Percentiles rank a stretch among this genome's conserved stretches.
Evolutionary conservation across 164 flowering plant species (phyloP).

Genomic region (Umbilicus rupestris): DNA sequence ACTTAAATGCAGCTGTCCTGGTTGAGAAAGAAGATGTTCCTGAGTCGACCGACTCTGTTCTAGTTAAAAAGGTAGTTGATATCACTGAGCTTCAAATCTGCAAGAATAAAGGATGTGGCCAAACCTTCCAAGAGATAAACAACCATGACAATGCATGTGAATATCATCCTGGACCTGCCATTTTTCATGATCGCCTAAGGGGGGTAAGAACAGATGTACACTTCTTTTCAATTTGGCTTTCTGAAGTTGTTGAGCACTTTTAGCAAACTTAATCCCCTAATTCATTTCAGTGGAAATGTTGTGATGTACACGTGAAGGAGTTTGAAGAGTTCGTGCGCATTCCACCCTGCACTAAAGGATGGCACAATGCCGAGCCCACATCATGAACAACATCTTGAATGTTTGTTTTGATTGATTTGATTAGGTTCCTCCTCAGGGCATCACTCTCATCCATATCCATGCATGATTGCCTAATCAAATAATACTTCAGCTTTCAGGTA

Average conservation of each 20-base stretch:
- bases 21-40: conserved; percentile 21
- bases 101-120: conserved; percentile 82
- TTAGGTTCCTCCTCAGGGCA: no score
- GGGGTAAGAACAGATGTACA: conserved; percentile 44
- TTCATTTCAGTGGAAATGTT: conserved; percentile 87
- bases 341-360: conserved; percentile 87
- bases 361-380: conserved; percentile 75
- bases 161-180: conserved; percentile 93
- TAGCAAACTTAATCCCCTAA: background rate
- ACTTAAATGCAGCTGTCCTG: conserved; percentile 17
- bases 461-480: no score
- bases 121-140: conserved; percentile 77
- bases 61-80: conserved; percentile 45
- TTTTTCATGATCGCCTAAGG: conserved; percentile 80
- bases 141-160: conserved; percentile 80
- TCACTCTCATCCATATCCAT: no score
- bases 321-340: conserved; percentile 90
- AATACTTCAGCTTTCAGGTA: no score
- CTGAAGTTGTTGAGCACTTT: background rate
- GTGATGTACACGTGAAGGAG: conserved; percentile 80
- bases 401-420: no score
- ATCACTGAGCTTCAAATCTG: conserved; percentile 66
- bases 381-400: conserved; percentile 18
- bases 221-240: background rate
- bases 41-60: conserved; percentile 23